Evolutionary conservation across 2,329 filamentous ascomycete species (phyloP).

Genomic region (Annulohypoxylon truncatum): DNA sequence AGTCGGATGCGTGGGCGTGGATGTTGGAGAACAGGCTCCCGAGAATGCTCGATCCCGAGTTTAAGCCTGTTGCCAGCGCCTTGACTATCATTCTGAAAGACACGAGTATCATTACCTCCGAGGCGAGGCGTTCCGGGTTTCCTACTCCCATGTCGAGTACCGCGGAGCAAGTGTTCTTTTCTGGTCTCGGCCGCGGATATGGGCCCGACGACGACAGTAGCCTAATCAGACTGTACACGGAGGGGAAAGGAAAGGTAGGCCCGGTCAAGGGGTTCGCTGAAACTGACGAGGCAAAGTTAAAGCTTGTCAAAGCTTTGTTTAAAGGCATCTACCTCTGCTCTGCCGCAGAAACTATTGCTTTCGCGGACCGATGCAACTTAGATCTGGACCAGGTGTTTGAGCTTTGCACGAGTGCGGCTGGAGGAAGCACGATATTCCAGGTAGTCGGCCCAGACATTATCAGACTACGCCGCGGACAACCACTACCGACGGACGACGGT

Average conservation of each 20-base stretch:
- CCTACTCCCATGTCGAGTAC: constrained; percentile 69
- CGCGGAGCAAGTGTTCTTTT: constrained; percentile 74
- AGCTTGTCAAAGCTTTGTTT: constrained; percentile 55
- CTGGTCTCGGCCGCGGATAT: constrained; percentile 68
- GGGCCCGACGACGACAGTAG: constrained; percentile 59
- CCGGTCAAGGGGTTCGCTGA: constrained; percentile 44
- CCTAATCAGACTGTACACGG: constrained; percentile 57
- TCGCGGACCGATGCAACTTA: constrained; percentile 55
- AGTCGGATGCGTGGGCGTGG: constrained; percentile 66
- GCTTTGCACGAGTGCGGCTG: constrained; percentile 60
- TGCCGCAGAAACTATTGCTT: constrained; percentile 57
- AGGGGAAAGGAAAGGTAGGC: constrained; percentile 52
- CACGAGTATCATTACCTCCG: constrained; percentile 74
- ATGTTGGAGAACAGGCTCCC: constrained; percentile 71
- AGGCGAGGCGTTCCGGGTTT: constrained; percentile 68
- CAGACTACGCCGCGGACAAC: constrained; percentile 48
- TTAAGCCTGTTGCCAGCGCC: constrained; percentile 67
- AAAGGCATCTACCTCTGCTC: constrained; percentile 58
- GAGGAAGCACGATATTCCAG: constrained; percentile 56
- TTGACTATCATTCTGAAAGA: constrained; percentile 71
- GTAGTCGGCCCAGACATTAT: constrained; percentile 55
- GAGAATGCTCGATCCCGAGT: constrained; percentile 64
- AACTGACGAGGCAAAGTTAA: constrained; percentile 53
- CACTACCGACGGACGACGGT: constrained; percentile 27
- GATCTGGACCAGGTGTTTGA: constrained; percentile 60